These are phyloP conservation scores for Colletotrichum graminicola DNA, from an alignment of 2,329 filamentous ascomycete genomes.

Conservation along the genomic window DNA sequence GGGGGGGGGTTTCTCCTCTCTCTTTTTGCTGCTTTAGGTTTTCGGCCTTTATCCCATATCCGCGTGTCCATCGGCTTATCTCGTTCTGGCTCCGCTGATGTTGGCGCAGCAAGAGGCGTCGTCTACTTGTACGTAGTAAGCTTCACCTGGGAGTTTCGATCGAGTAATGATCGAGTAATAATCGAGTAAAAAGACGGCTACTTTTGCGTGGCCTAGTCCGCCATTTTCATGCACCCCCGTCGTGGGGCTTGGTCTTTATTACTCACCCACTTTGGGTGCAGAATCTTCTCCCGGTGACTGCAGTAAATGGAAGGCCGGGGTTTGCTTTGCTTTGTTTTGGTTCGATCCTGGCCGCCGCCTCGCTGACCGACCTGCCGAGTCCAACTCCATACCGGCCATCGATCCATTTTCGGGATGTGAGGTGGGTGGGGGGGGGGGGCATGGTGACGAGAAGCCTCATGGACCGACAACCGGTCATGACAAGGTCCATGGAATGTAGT, in stretches of 20 bases:
- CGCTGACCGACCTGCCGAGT: neutral
- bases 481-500: neutral
- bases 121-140: constrained; percentile 12
- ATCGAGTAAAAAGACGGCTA: constrained; percentile 48
- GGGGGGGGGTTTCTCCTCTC: no score
- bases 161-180: constrained; percentile 58
- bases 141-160: constrained; percentile 53
- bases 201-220: constrained; percentile 20
- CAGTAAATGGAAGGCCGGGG: neutral
- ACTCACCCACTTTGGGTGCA: neutral
- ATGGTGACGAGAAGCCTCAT: neutral
- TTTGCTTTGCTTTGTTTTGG: neutral
- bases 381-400: neutral
- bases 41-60: neutral
- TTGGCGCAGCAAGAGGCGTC: constrained; percentile 16
- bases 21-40: no score
- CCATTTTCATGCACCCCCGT: constrained; percentile 13
- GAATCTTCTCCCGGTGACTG: constrained; percentile 3
- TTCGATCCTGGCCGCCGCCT: neutral
- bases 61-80: constrained; percentile 6
- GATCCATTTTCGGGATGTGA: no score
- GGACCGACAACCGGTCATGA: neutral
- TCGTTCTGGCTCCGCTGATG: neutral
- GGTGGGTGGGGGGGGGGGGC: no score
- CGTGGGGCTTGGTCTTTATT: neutral